These are phyloP conservation scores for Termitomyces sp. DNA, from an alignment of 768 basidiomycete genomes.

Conservation along the genomic window DNA sequence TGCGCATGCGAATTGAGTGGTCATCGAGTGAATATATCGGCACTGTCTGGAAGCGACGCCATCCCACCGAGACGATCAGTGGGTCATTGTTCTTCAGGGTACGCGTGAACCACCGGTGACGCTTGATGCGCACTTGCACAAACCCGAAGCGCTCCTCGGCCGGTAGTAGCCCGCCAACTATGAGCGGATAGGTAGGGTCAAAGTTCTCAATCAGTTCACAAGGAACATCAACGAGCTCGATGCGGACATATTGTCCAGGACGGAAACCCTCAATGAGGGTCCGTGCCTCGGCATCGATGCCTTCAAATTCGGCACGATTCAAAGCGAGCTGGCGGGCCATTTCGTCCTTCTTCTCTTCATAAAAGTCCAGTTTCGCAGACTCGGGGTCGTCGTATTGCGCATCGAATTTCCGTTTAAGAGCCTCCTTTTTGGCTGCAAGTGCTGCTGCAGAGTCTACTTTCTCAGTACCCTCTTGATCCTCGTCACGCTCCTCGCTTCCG, in stretches of 20 bases:
- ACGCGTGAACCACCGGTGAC: slow-evolving; percentile 89
- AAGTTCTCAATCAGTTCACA: slow-evolving; percentile 93
- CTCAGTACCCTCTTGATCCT: slow-evolving; percentile 16
- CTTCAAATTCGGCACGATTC: slow-evolving; percentile 83
- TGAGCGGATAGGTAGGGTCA: slow-evolving; percentile 85
- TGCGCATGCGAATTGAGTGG: slow-evolving; percentile 96
- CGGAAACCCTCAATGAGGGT: slow-evolving; percentile 86
- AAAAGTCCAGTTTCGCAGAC: slow-evolving; percentile 78
- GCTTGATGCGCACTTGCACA: slow-evolving; percentile 92
- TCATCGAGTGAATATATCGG: slow-evolving; percentile 98
- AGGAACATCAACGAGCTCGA: slow-evolving; percentile 82
- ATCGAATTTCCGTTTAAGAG: slow-evolving; percentile 92
- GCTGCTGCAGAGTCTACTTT: slow-evolving; percentile 43
- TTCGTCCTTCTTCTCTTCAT: slow-evolving; percentile 88
- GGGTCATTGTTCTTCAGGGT: slow-evolving; percentile 98
- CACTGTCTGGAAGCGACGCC: slow-evolving; percentile 93
- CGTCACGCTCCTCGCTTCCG: slow-evolving; percentile 38
- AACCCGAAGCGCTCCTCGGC: slow-evolving; percentile 92
- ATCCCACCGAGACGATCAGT: slow-evolving; percentile 93
- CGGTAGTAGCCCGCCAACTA: slow-evolving; percentile 87
- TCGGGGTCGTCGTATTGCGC: slow-evolving; percentile 94
- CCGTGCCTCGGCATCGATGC: slow-evolving; percentile 71
- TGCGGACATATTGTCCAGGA: slow-evolving; percentile 89
- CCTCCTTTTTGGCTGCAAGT: slow-evolving; percentile 85
- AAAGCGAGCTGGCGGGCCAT: slow-evolving; percentile 80